Base-by-base conservation (phyloP, 495 filamentous ascomycete genomes). In the Chaetomium cochliodes region DNA sequence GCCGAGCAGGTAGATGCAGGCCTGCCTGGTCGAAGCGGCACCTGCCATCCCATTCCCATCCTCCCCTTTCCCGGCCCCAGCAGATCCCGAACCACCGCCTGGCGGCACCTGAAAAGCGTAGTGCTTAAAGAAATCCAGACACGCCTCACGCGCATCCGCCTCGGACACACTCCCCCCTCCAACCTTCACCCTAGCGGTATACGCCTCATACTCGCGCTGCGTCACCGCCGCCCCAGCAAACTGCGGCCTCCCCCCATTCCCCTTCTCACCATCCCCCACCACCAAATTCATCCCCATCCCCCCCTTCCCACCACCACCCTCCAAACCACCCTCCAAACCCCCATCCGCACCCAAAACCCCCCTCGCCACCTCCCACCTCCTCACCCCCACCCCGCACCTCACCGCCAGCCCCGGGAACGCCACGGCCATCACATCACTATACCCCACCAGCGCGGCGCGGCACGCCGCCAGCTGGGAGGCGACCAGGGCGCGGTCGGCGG, bases 1-100 rank as follows among this genome's bases (percentile, higher is more conserved):
- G 13, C 64, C 69, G 37, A 76, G 69, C 11, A 76, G 66, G 63
- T 74, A 76, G 44, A 76, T 37, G 41, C 58, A 65, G 0, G 72
- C 73, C 25, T 67, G 58, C n/a, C 52, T 22, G 6, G 63, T 57
- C 18, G 47, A 28, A 2, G 37, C 26, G 3, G 23, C 53, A 0
- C 41, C 49, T 0, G 22, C 49, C 22, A 26, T 26, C 12, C 22
- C 23, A 13, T 23, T 23, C 23, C 49, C 23, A 13, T 1, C 26
- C 28, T 2, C 52, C 7, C 5, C 52, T 37, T 33, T 16, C 52
- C 18, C 28, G 5, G 7, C 28, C 28, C 3, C 52, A n/a, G 52
- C 28, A 16, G 20, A 20, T n/a, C n/a, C 44, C 44, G 44, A 47
- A 33, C 52, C 22, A 1, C 26, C 26, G 22, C n/a, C 18, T n/a